Conservation (phyloP, 345 rosid genomes). For the Syzygium oleosum region DNA sequence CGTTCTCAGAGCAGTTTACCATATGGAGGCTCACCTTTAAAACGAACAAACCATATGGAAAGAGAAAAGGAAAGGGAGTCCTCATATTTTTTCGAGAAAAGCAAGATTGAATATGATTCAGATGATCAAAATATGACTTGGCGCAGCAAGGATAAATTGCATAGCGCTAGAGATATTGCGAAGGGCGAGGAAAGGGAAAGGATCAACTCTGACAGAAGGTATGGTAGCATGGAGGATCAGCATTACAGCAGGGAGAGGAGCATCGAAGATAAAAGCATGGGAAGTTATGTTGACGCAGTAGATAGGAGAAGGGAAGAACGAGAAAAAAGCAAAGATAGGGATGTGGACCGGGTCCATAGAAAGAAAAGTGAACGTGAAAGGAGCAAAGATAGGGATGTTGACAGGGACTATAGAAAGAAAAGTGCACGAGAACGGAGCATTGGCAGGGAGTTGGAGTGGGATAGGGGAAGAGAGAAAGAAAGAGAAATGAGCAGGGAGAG, state of each 20-base stretch:
- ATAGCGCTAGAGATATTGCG: slow-evolving; percentile 26
- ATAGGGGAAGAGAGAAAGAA: slow-evolving; percentile 2
- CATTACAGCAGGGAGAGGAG: slow-evolving; percentile 23
- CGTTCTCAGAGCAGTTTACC: slow-evolving; percentile 24
- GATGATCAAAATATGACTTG: slow-evolving; percentile 20
- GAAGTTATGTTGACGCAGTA: slow-evolving; percentile 21
- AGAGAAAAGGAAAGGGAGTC: slow-evolving; percentile 17
- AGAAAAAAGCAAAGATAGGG: slow-evolving; percentile 20
- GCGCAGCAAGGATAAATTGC: slow-evolving; percentile 20
- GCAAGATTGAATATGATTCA: slow-evolving; percentile 9
- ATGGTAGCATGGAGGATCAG: slow-evolving; percentile 25
- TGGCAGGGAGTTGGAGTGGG: slow-evolving; percentile 7
- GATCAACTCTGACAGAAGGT: slow-evolving; percentile 20
- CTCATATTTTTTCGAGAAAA: background rate
- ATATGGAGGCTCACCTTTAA: slow-evolving; percentile 33
- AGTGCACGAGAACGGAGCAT: slow-evolving; percentile 32
- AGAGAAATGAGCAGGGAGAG: background rate
- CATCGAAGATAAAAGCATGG: slow-evolving; percentile 8
- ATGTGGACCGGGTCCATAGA: slow-evolving; percentile 34
- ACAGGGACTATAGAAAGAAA: slow-evolving; percentile 21
- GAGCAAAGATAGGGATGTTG: slow-evolving; percentile 37
- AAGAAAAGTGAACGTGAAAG: slow-evolving; percentile 35
- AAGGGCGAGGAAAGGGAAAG: slow-evolving; percentile 35
- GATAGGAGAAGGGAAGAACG: slow-evolving; percentile 6
- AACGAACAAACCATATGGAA: slow-evolving; percentile 18